phyloP scores from a whole-genome alignment of 441 rosid genomes.

The Viola pubescens region DNA sequence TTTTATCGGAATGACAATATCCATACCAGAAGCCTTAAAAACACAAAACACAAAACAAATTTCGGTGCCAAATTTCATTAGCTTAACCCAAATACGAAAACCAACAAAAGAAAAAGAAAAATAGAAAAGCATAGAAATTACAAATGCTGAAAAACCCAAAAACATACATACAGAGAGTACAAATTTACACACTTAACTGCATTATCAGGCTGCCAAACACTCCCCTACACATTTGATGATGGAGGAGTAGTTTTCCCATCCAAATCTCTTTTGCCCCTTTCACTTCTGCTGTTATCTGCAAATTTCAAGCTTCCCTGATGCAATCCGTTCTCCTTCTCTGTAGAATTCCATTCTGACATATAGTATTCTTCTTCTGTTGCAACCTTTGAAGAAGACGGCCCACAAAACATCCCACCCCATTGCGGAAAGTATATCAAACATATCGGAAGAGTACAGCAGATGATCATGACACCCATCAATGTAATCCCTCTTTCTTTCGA shows the following conservation, averaged over 20 bases:
- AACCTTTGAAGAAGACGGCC: constrained; percentile 38
- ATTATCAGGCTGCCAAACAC: too few relatives aligned
- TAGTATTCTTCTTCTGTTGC: constrained; percentile 71
- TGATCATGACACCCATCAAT: constrained; percentile 72
- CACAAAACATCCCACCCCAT: constrained; percentile 93
- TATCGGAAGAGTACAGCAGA: constrained; percentile 60
- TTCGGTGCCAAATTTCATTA: too few relatives aligned
- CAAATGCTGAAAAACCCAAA: too few relatives aligned
- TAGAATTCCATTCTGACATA: constrained; percentile 55
- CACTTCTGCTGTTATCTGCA: constrained; percentile 57
- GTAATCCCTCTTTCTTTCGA: constrained; percentile 72
- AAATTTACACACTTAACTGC: too few relatives aligned
- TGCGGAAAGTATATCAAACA: constrained; percentile 59
- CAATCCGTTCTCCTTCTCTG: constrained; percentile 42
- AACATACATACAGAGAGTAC: too few relatives aligned
- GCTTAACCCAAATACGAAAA: too few relatives aligned
- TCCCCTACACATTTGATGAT: constrained; percentile 13
- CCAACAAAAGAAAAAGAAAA: too few relatives aligned
- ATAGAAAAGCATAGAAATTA: too few relatives aligned
- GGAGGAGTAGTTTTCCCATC: constrained; percentile 15
- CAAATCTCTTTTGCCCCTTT: constrained; percentile 38
- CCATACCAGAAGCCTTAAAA: too few relatives aligned
- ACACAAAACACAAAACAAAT: too few relatives aligned
- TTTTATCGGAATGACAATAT: too few relatives aligned
- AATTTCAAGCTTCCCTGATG: constrained; percentile 60